phyloP scores from a whole-genome alignment of 768 basidiomycete genomes.

The Lentinula raphanica region DNA sequence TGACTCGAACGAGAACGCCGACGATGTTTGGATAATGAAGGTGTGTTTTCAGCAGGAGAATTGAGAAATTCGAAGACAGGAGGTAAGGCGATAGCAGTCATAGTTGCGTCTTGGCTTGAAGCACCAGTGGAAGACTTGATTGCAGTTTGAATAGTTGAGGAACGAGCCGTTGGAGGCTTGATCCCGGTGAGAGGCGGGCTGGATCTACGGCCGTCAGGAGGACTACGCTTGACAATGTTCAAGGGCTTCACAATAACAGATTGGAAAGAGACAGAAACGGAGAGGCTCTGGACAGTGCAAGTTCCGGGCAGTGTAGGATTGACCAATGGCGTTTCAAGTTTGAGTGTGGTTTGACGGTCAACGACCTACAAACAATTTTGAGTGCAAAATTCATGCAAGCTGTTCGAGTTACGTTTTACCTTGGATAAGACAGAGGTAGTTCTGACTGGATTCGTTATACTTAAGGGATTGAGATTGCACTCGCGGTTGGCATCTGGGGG shows the following conservation, averaged over 20 bases:
- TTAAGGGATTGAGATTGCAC: not conserved
- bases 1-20: not conserved
- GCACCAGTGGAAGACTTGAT: not conserved
- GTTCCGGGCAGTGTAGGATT: not conserved
- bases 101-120: not conserved
- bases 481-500: not conserved
- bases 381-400: not conserved
- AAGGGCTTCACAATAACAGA: not conserved
- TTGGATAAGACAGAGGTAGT: no score
- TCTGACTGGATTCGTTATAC: not conserved
- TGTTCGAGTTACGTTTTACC: not conserved
- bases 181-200: not conserved
- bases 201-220: not conserved
- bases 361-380: not conserved
- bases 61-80: not conserved
- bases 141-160: not conserved
- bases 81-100: not conserved
- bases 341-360: not conserved
- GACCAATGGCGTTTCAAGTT: not conserved
- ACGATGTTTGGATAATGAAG: not conserved
- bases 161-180: not conserved
- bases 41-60: not conserved
- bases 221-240: constrained; percentile 1
- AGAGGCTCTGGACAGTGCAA: not conserved
- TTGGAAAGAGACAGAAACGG: not conserved